Evolutionary conservation across 2,329 filamentous ascomycete species (phyloP), one percentile per base, ranked within the genome.

Genomic region (Penicillium concentricum): DNA sequence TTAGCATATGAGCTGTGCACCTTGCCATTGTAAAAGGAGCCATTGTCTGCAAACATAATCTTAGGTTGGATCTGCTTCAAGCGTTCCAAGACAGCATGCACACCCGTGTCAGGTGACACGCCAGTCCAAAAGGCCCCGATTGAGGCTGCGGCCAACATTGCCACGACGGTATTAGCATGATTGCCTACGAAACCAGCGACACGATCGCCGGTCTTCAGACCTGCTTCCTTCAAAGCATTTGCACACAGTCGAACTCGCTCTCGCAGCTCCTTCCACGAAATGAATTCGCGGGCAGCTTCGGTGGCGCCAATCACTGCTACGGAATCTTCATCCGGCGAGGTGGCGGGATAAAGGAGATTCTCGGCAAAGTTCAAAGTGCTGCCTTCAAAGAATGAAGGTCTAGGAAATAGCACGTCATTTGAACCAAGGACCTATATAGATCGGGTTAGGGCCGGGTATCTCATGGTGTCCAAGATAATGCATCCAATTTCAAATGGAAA

Each of bases 71-170:
- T 94, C 77, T 97, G 94, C 44, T 83, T 83, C 59, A 97, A 77
- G 8, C 94, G 84, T 71, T 97, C 94, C 26, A 97, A 78, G 0
- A 97, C 92, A 16, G 92, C 93, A 66, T 90, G 91, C 2, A 96
- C 90, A 12, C 93, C 93, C 16, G 89, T 96, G 72, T 97, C 93
- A 3, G 93, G 92, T 67, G 90, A 95, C 47, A 97, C 91, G 7
- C 90, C 90, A 0, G 92, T 96, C 93, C 93, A 97, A 37, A 96
- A 84, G 16, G 90, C 92, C 30, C 94, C 94, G 2, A 97, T 74
- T 1, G 90, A 86, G 0, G 91, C 87, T 0, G 91, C 84, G 1
- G 90, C 90, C 32, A 99, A 81, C 87, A 96, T 94, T 20, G 91
- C 91, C 12, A 97, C 87, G 20, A 97, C 78, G 0, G 92, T 89